Evolutionary conservation across 1,139 yeast genomes (phyloP).

Genomic region (Fermentozyma sake): DNA sequence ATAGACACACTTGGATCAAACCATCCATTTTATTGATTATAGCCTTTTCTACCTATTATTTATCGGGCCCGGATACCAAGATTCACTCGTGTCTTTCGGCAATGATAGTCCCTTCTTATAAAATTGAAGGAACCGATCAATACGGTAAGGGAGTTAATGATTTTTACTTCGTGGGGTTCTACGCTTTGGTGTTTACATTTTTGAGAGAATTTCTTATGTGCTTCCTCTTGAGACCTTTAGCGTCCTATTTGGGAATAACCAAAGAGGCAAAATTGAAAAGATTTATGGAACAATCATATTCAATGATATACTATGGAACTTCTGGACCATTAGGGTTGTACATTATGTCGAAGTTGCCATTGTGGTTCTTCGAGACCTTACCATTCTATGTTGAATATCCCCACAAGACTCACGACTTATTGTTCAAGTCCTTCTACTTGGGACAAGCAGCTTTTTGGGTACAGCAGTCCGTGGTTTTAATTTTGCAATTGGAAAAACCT

Average conservation of each 20-base stretch:
- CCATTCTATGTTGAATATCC: slow-evolving; percentile 81
- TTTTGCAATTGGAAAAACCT: slow-evolving; percentile 87
- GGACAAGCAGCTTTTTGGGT: slow-evolving; percentile 98
- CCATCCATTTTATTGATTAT: slow-evolving; percentile 51
- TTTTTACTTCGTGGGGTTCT: slow-evolving; percentile 70
- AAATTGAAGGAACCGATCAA: slow-evolving; percentile 48
- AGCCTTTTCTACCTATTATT: slow-evolving; percentile 36
- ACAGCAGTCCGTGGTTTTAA: slow-evolving; percentile 82
- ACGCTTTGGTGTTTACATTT: slow-evolving; percentile 85
- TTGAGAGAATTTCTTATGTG: slow-evolving; percentile 91
- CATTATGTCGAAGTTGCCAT: slow-evolving; percentile 77
- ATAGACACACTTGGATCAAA: slow-evolving; percentile 75
- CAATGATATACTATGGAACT: slow-evolving; percentile 73
- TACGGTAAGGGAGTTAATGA: slow-evolving; percentile 90
- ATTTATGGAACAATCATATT: slow-evolving; percentile 90
- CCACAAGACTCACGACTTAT: slow-evolving; percentile 66
- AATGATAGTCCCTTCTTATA: slow-evolving; percentile 69
- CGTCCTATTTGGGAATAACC: slow-evolving; percentile 48
- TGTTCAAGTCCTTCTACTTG: slow-evolving; percentile 77
- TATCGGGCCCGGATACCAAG: slow-evolving; percentile 48
- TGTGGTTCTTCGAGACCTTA: slow-evolving; percentile 86
- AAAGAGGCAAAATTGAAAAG: slow-evolving; percentile 63
- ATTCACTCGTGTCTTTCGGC: slow-evolving; percentile 55
- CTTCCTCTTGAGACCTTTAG: slow-evolving; percentile 68
- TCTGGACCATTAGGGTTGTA: slow-evolving; percentile 86